Percentiles rank a stretch among this genome's conserved stretches.
phyloP scores from a whole-genome alignment of 306 rosid genomes.

The Dalbergia cultrata region DNA sequence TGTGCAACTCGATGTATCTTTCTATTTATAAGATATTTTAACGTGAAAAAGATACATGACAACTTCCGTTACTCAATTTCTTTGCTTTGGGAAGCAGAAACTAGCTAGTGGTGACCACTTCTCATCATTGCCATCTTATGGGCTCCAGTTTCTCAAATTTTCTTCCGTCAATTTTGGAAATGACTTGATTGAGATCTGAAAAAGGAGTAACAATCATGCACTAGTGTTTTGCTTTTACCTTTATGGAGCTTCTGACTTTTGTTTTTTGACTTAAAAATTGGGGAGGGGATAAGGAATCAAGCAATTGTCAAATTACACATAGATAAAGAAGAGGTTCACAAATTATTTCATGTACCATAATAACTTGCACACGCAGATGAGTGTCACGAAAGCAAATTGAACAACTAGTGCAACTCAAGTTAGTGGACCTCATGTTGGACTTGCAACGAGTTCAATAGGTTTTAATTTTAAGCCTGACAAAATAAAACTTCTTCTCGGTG shows the following conservation, averaged over 20 bases:
- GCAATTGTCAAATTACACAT: not conserved
- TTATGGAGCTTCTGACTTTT: conserved; percentile 4
- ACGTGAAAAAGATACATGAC: not conserved
- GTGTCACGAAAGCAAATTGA: no score
- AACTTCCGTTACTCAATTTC: not conserved
- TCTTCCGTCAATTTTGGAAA: not conserved
- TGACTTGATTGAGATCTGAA: conserved; percentile 17
- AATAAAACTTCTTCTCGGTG: no score
- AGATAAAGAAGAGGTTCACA: not conserved
- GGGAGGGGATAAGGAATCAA: not conserved
- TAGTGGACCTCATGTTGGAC: no score
- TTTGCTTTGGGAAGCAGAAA: conserved; percentile 44
- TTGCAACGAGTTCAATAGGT: no score
- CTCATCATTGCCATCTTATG: conserved; percentile 44
- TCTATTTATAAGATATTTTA: not conserved
- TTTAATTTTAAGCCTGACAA: no score
- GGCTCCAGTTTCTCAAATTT: not conserved
- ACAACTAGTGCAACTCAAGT: no score
- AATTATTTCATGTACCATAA: no score
- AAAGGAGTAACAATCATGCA: not conserved
- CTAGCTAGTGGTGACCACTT: not conserved
- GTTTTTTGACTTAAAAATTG: not conserved
- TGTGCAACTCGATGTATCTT: no score
- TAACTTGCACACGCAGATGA: not conserved
- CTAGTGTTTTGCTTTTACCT: conserved; percentile 4